A percentile compares a stretch with the other conserved stretches of the same genome.
phyloP scores from a whole-genome alignment of 208 protist genomes.

The Giardia muris region DNA sequence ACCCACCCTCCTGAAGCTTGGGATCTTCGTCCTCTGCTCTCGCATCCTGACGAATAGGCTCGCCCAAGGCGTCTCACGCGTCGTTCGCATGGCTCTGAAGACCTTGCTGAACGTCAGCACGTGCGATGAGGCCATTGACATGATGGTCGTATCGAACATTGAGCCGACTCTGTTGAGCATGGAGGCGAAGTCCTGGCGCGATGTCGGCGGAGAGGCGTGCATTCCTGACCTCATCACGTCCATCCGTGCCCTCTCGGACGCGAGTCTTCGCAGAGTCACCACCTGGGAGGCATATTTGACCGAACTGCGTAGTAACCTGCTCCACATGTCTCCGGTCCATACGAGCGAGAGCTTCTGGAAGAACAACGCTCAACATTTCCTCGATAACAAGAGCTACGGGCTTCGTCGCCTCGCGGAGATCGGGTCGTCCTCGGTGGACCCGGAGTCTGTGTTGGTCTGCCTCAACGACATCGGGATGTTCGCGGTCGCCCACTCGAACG shows the following conservation, averaged over 20 bases:
- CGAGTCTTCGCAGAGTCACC: not conserved
- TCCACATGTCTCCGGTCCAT: not conserved
- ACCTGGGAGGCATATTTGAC: not conserved
- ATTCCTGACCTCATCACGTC: not conserved
- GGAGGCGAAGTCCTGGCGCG: not conserved
- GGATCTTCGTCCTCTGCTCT: not conserved
- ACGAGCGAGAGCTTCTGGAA: not conserved
- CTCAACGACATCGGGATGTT: not conserved
- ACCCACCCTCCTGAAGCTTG: not conserved
- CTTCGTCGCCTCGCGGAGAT: not conserved
- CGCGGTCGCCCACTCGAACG: not conserved
- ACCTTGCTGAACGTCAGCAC: not conserved
- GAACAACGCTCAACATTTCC: not conserved
- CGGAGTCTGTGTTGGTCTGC: not conserved
- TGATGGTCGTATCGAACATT: not conserved
- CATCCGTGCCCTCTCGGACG: not conserved
- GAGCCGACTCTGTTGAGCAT: not conserved
- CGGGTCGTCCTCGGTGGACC: not conserved
- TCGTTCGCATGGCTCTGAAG: not conserved
- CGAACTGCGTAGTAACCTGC: not conserved
- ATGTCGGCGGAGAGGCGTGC: not conserved
- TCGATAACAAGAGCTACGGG: not conserved
- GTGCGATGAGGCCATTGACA: not conserved
- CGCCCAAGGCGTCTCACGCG: not conserved
- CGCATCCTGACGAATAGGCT: not conserved